A percentile compares a stretch with the other conserved stretches of the same genome.
These are phyloP conservation scores for Beauveria australis DNA, from an alignment of 2,329 filamentous ascomycete species.

Conservation along the genomic window DNA sequence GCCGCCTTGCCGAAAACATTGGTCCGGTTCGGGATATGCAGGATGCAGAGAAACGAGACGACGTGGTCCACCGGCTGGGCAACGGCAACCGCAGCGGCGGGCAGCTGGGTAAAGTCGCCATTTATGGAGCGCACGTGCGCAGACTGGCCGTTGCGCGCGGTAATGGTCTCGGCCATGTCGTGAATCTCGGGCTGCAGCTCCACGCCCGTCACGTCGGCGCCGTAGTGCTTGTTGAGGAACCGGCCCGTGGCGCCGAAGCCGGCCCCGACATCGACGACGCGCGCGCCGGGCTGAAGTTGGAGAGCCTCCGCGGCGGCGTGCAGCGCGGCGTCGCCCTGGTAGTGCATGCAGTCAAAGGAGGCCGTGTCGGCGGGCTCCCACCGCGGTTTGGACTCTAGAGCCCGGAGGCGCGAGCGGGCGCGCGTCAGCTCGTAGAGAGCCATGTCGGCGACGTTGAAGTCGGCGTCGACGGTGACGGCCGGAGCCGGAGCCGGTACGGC, in stretches of 20 bases:
- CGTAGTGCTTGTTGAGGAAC: conserved; percentile 14
- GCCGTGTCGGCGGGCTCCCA: conserved; percentile 16
- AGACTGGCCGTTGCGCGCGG: conserved; percentile 7
- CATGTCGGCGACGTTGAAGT: conserved; percentile 7
- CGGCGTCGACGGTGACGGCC: not conserved
- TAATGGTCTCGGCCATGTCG: conserved; percentile 15
- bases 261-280: conserved; percentile 16
- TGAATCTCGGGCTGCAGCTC: conserved; percentile 18
- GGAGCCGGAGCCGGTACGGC: not conserved
- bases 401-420: not conserved
- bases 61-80: conserved; percentile 13
- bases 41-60: conserved; percentile 17
- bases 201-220: conserved; percentile 13
- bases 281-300: conserved; percentile 11
- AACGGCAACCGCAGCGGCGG: not conserved
- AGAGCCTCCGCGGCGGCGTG: conserved; percentile 13
- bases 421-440: conserved; percentile 1
- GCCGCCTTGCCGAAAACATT: conserved; percentile 13
- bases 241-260: conserved; percentile 18
- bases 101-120: conserved; percentile 13
- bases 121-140: conserved; percentile 13
- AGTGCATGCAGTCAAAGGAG: conserved; percentile 19
- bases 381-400: conserved; percentile 10
- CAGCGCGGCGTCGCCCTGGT: conserved; percentile 16
- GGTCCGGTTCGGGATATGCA: conserved; percentile 14